Base-by-base conservation (phyloP, 345 rosid species). In the Cardamine occulta region DNA sequence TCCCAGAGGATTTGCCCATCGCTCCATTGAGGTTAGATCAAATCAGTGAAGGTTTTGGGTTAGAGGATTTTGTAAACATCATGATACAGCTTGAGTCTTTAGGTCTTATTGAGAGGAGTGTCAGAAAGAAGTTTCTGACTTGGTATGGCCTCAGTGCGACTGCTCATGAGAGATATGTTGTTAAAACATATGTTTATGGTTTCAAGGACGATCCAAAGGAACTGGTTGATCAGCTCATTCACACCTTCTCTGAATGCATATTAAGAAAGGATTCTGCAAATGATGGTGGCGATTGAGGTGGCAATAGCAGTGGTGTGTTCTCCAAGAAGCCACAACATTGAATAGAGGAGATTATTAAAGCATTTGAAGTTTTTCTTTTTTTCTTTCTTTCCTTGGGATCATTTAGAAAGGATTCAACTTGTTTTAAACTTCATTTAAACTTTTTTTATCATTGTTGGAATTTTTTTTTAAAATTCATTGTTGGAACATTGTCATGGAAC, bases 71-170 rank as follows among this genome's bases (percentile, higher is more conserved):
- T 51, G 93, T 91, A 81, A 89, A 89, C 80, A 74, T 88, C 34
- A 81, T 88, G 37, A 81, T 93, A 72, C 79, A 89, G 88, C 70
- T 93, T 49, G 98, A 93, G 58, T 80, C 88, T 37, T 80, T 85
- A 76, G 97, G 93, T 17, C 83, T 86, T 68, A 82, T 93, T 1
- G 95, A 87, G 74, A 89, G 81, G 84, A 83, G 77, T 65, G 89
- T 93, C 65, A 78, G 98, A 78, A 88, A 86, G 84, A 91, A 91
- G 70, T 88, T 93, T 74, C 82, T 93, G 67, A 90, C 91, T 4
- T 93, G 97, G 95, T 93, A 85, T 64, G 87, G 90, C 83, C 80
- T 86, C 66, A 82, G 86, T 70, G 98, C 98, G 8, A 86, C 83
- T 12, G 75, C 82, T 45, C 87, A 86, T 64, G 98, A 93, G 81